Evolutionary conservation across 2,329 filamentous ascomycete species (phyloP), one percentile per base, ranked within the genome.

Genomic region (Coleophoma crateriformis): DNA sequence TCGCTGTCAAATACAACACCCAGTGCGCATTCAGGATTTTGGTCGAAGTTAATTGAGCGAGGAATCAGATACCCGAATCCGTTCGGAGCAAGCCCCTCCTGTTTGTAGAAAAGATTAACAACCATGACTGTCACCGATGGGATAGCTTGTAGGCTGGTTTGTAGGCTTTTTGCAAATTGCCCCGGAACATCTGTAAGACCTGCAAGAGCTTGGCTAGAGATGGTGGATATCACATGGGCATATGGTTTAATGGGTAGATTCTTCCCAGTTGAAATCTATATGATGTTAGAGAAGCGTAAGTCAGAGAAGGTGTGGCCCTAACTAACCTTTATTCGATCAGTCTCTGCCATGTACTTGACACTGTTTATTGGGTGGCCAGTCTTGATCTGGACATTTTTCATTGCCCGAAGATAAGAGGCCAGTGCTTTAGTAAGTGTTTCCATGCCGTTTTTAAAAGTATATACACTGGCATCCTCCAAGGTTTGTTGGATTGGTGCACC

Each of bases 31-130:
- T 95, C 88, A 1, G 88, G 87, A 64, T 96, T 95, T 56, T 89
- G 76, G 35, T 82, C 80, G 44, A 77, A 74, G 3, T 84, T 78
- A 1, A 88, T 76, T 14, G 83, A 83, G 51, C 83, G 82, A 2
- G 94, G 92, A 51, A 99, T 87, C 5, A 99, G 80, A 67, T 97
- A 97, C 56, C 94, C 94, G 64, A 97, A 95, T 15, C 91, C 94
- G 13, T 81, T 79, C 2, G 59, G 53, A 45, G 88, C 74, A 34
- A 95, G 70, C 50, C 79, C 63, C 7, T 83, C 76, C 40, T 81
- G 74, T 1, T 77, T 72, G 67, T 86, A 99, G 77, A 86, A 96
- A 44, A 99, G 75, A 69, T 96, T 96, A 53, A 99, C 87, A 2
- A 91, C 88, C 84, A 91, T 91, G 58, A 96, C 90, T 33, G 85